A percentile compares a stretch with the other conserved stretches of the same genome.
Evolutionary conservation across 2,329 filamentous ascomycete genomes (phyloP).

Genomic region (Penicillium sp.): DNA sequence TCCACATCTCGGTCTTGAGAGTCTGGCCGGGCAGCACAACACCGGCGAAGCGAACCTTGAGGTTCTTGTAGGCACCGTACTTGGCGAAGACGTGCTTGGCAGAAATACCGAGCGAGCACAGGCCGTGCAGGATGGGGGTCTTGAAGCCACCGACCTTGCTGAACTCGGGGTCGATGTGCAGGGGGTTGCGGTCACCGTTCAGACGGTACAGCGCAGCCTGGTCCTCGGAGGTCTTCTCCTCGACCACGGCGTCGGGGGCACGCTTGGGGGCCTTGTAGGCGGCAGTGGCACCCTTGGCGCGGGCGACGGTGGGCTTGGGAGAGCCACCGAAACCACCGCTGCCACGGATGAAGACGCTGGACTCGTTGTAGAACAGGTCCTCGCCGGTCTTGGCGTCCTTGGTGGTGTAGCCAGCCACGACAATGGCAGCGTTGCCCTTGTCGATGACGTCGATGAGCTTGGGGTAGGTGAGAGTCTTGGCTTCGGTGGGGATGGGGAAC

Average conservation of each 20-base stretch:
- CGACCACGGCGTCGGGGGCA: conserved; percentile 76
- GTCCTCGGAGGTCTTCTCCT: conserved; percentile 83
- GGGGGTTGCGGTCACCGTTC: conserved; percentile 91
- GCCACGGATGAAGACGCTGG: conserved; percentile 87
- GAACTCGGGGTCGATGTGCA: conserved; percentile 93
- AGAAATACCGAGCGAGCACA: conserved; percentile 90
- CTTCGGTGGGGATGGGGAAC: conserved; percentile 86
- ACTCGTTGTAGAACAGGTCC: conserved; percentile 96
- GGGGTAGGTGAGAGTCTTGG: conserved; percentile 71
- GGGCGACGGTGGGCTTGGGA: conserved; percentile 65
- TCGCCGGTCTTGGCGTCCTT: conserved; percentile 82
- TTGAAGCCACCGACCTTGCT: conserved; percentile 96
- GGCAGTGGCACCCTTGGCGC: conserved; percentile 79
- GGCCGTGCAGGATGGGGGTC: conserved; percentile 90
- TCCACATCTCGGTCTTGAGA: conserved; percentile 94
- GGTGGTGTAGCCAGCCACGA: conserved; percentile 78
- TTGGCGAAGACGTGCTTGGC: conserved; percentile 86
- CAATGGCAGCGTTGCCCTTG: conserved; percentile 86
- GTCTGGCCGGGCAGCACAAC: conserved; percentile 85
- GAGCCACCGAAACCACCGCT: conserved; percentile 87
- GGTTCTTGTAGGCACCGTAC: conserved; percentile 82
- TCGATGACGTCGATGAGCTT: conserved; percentile 92
- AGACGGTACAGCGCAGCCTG: conserved; percentile 93
- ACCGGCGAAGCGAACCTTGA: conserved; percentile 90
- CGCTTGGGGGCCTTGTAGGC: conserved; percentile 77